A percentile compares a stretch with the other conserved stretches of the same genome.
Evolutionary conservation across 257 asterid species (phyloP).

Genomic region (Solanum etuberosum): DNA sequence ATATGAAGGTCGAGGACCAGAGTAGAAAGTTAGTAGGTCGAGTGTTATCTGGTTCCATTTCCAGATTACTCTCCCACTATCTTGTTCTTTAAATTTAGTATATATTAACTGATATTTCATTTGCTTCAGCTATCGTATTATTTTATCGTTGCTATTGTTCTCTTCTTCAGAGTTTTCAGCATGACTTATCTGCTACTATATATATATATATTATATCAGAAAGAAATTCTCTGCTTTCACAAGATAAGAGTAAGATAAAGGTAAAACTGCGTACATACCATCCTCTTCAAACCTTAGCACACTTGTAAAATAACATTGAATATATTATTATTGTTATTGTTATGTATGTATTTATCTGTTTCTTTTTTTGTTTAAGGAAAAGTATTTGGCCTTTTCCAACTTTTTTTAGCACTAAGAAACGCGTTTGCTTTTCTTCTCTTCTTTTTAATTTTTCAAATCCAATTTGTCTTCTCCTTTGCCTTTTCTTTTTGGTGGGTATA

Average conservation of each 20-base stretch:
- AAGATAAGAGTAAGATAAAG: not conserved
- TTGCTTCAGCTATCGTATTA: not conserved
- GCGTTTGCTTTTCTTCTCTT: not conserved
- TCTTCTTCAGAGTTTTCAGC: not conserved
- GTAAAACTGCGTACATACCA: rapidly evolving
- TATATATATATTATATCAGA: too few species aligned
- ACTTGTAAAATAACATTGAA: not conserved
- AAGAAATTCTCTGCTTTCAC: rapidly evolving
- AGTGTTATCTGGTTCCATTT: not conserved
- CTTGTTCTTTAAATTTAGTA: not conserved
- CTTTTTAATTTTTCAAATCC: not conserved
- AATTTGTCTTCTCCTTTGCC: not conserved
- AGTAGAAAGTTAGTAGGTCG: not conserved
- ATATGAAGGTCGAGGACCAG: not conserved
- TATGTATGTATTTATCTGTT: not conserved
- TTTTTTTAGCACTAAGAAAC: not conserved
- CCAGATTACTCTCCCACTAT: not conserved
- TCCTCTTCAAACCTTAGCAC: rapidly evolving
- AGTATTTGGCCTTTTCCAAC: not conserved
- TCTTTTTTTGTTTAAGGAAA: not conserved
- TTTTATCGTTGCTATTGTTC: not conserved
- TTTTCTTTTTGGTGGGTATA: not conserved
- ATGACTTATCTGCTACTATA: not conserved
- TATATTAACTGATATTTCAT: not conserved
- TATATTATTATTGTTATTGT: not conserved